A percentile compares a stretch with the other conserved stretches of the same genome.
Evolutionary conservation across 2,329 filamentous ascomycete genomes (phyloP).

Genomic region (Claviceps sp.): DNA sequence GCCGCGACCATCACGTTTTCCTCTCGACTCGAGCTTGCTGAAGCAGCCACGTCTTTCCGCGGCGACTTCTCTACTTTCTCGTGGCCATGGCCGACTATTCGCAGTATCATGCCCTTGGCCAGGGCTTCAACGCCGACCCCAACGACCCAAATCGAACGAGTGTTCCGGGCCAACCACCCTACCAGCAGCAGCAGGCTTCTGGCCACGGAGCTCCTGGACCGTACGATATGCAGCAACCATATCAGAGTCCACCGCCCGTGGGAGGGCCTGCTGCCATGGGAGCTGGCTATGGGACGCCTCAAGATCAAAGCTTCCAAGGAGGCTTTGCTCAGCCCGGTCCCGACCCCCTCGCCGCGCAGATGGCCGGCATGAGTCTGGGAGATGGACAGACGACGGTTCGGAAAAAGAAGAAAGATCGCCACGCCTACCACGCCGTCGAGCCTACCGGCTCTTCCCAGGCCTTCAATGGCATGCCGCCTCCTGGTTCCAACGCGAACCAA

Average conservation of each 20-base stretch:
- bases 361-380: slow-evolving; percentile 63
- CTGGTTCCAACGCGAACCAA: slow-evolving; percentile 33
- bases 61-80: not conserved
- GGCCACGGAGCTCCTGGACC: slow-evolving; percentile 14
- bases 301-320: slow-evolving; percentile 16
- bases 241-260: slow-evolving; percentile 1
- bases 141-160: slow-evolving; percentile 37
- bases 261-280: slow-evolving; percentile 1
- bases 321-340: slow-evolving; percentile 21
- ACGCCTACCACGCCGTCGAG: slow-evolving; percentile 82
- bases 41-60: not conserved
- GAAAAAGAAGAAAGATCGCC: slow-evolving; percentile 87
- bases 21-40: slow-evolving; percentile 3
- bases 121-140: slow-evolving; percentile 40
- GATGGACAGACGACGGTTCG: slow-evolving; percentile 35
- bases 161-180: slow-evolving; percentile 39
- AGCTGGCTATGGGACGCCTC: slow-evolving; percentile 21
- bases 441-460: slow-evolving; percentile 53
- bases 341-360: slow-evolving; percentile 53
- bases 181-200: slow-evolving; percentile 31
- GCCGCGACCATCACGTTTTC: slow-evolving; percentile 1
- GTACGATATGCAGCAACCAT: slow-evolving; percentile 6
- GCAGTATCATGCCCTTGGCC: slow-evolving; percentile 43
- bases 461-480: slow-evolving; percentile 54
- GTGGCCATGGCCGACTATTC: slow-evolving; percentile 42